Base-by-base conservation (phyloP, 306 rosid species). In the Malus orientalis region DNA sequence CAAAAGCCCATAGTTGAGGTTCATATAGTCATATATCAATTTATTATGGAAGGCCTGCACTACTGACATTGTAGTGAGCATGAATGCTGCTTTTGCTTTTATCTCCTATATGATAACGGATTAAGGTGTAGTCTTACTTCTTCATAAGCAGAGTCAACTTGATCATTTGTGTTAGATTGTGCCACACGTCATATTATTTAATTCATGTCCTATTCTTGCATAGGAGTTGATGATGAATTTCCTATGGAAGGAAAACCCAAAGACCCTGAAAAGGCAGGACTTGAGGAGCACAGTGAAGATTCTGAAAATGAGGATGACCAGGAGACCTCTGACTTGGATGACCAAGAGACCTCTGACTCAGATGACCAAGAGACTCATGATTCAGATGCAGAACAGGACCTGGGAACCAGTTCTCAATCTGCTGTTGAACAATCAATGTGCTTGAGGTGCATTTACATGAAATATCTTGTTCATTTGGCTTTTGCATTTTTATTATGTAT, bases 241-340 rank as follows among this genome's bases (percentile, higher is more conserved):
- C 36, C 36, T 33, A 33, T 33, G 36, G 36, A 33, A 33, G 36
- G 36, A 33, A 33, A 33, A 33, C 36, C 6, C 36, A 5, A 33
- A 5, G 84, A 79, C 69, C 60, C 33, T 18, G 75, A 76, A 51
- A 55, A 47, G 59, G 72, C 30, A 78, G 86, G 70, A 76, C 67
- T 68, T 70, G 82, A 74, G 58, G 79, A 72, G 22, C 74, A 64
- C 42, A 45, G 57, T 70, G 84, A 85, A 79, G 85, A 77, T 64
- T 75, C 71, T 81, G 92, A 85, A 81, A 82, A 74, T 72, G 93
- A 87, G 74, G 86, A 76, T 60, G 89, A 81, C 13, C 67, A 71
- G 65, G 75, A 53, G 64, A n/a, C 13, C 36, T 33, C 1, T 33
- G 36, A 0, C 6, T 33, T 5, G 8, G 38, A 33, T 33, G 36